phyloP scores from a whole-genome alignment of 495 filamentous ascomycete species.

The Tuber magnatum region DNA sequence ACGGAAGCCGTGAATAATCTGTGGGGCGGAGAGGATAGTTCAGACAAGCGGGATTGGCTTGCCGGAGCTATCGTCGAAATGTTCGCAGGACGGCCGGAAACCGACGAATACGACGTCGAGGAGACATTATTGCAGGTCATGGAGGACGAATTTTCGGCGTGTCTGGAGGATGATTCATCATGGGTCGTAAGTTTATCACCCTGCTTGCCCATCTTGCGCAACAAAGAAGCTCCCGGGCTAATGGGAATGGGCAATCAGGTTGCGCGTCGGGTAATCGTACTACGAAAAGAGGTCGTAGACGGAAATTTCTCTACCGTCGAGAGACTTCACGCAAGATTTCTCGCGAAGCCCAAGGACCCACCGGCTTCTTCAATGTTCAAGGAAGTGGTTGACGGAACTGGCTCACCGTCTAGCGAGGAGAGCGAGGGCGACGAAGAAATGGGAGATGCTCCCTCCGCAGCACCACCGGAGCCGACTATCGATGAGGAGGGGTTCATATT shows the following conservation, averaged over 20 bases:
- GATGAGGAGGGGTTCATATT: constrained; percentile 80
- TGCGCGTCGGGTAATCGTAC: constrained; percentile 61
- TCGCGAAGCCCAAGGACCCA: constrained; percentile 51
- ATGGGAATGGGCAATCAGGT: constrained; percentile 42
- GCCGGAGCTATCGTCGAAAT: constrained; percentile 82
- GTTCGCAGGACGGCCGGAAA: constrained; percentile 61
- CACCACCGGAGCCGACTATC: constrained; percentile 64
- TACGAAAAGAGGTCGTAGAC: constrained; percentile 53
- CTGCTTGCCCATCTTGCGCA: neutral
- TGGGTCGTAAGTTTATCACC: constrained; percentile 44
- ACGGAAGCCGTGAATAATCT: constrained; percentile 75
- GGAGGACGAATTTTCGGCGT: constrained; percentile 89
- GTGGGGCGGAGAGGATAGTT: constrained; percentile 79
- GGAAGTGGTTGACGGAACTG: constrained; percentile 48
- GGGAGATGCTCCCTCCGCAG: constrained; percentile 61
- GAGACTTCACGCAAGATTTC: constrained; percentile 59
- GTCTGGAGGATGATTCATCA: constrained; percentile 80
- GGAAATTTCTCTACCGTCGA: constrained; percentile 65
- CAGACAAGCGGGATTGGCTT: constrained; percentile 93
- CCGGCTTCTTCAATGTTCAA: constrained; percentile 48
- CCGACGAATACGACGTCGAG: constrained; percentile 77
- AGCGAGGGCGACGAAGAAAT: constrained; percentile 63
- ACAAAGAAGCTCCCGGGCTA: neutral
- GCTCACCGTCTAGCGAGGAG: constrained; percentile 49
- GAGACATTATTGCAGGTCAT: constrained; percentile 76